Evolutionary conservation across 345 rosid genomes (phyloP), one percentile per base, ranked within the genome.

Genomic region (Murraya paniculata): DNA sequence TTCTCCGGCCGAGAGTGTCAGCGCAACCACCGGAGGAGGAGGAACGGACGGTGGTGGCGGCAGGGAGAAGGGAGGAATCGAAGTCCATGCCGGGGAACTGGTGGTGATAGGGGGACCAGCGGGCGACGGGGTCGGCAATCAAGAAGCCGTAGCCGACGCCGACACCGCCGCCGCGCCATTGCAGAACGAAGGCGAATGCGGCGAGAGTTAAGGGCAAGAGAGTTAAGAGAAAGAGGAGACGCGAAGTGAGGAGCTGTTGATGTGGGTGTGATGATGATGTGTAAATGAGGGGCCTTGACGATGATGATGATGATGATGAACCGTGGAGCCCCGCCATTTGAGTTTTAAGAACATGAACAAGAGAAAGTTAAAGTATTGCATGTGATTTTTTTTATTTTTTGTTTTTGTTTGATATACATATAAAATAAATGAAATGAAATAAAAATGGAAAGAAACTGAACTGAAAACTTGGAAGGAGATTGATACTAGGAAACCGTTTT

Each of bases 61-160:
- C 0, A 25, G 58, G 16, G 36, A 38, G 21, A 30, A 31, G 2
- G 24, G 50, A 7, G 41, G 59, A 19, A 16, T 11, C 82, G 91
- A 89, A 89, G 75, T 16, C 82, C 92, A 89, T 90, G 75, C 95
- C 95, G 33, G 99, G 95, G 79, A 94, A 91, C 70, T 81, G 81
- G 56, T 68, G 88, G 77, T 70, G 80, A 76, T 89, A 89, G 19
- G 79, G 85, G 8, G 86, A 79, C 90, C 90, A 89, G 2, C 81
- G 84, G 25, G 88, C 33, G 61, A 85, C 58, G 22, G 94, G 88
- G 81, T 86, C 90, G 41, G 82, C 77, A 45, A 45, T 45, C 50
- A 45, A 45, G 50, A 45, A 45, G 50, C 50, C 50, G 50, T 13
- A 16, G 50, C 50, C 50, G 50, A 45, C 16, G 18, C 50, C 50